These are phyloP conservation scores for Cicer yamashitae DNA, from an alignment of 306 rosid species.

Conservation along the genomic window DNA sequence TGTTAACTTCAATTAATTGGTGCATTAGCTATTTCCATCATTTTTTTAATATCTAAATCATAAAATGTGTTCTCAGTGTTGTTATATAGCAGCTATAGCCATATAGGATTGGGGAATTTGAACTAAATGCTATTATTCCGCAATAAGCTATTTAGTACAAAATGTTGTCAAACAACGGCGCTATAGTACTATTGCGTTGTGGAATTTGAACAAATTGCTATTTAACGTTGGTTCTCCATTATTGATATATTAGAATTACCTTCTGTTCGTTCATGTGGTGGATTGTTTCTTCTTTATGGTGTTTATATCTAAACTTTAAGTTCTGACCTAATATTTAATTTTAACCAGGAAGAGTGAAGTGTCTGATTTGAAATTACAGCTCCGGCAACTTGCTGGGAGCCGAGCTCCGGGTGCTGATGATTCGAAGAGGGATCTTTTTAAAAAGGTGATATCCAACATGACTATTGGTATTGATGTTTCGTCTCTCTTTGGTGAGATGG, in stretches of 20 bases:
- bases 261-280: background rate
- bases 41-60: background rate
- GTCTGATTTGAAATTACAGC: constrained; percentile 90
- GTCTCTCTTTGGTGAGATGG: constrained; percentile 96
- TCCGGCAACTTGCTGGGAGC: constrained; percentile 97
- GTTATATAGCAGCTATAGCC: too few relatives aligned
- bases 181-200: too few relatives aligned
- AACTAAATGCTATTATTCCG: too few relatives aligned
- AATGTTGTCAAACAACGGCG: too few relatives aligned
- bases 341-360: constrained; percentile 90
- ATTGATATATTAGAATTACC: background rate
- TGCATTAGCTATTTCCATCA: constrained; percentile 37
- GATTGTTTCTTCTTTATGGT: constrained; percentile 17
- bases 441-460: constrained; percentile 98
- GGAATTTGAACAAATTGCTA: too few relatives aligned
- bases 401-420: constrained; percentile 97
- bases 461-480: constrained; percentile 95
- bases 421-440: constrained; percentile 94
- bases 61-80: too few relatives aligned
- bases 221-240: background rate
- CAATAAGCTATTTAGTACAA: too few relatives aligned
- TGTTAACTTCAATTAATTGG: constrained; percentile 44
- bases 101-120: too few relatives aligned
- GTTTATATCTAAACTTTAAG: background rate
- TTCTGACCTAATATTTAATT: constrained; percentile 40